Percentiles rank a stretch among this genome's conserved stretches.
These are phyloP conservation scores for Neonectria neomacrospora DNA, from an alignment of 2,329 filamentous ascomycete species.

Conservation along the genomic window DNA sequence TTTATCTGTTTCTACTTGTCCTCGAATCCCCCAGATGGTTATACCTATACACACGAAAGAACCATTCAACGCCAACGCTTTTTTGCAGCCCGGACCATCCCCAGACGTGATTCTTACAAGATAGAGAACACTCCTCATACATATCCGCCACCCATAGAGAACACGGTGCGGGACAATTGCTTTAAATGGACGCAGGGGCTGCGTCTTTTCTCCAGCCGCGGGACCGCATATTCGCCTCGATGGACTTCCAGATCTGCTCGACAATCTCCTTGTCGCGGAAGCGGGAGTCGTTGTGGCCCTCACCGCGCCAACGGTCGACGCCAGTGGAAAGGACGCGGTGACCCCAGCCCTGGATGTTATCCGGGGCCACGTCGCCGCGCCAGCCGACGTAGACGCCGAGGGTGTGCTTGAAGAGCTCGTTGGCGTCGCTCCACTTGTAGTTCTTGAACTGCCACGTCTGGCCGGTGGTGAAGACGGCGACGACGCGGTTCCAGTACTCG, in stretches of 20 bases:
- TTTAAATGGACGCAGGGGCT: conserved; percentile 65
- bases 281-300: conserved; percentile 64
- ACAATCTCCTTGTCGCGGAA: conserved; percentile 95
- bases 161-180: background rate
- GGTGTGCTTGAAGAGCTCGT: conserved; percentile 89
- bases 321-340: conserved; percentile 81
- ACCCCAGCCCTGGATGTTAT: conserved; percentile 85
- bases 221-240: conserved; percentile 87
- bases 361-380: conserved; percentile 83
- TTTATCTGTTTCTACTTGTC: conserved; percentile 22
- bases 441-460: conserved; percentile 99
- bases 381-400: conserved; percentile 91
- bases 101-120: conserved; percentile 31
- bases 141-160: conserved; percentile 15
- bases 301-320: conserved; percentile 83
- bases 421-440: conserved; percentile 93
- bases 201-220: conserved; percentile 85
- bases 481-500: conserved; percentile 95
- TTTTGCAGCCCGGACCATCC: conserved; percentile 32
- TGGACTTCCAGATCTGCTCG: conserved; percentile 88
- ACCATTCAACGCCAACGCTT: conserved; percentile 47
- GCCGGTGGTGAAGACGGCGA: conserved; percentile 96
- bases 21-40: conserved; percentile 19
- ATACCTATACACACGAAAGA: conserved; percentile 35
- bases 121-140: conserved; percentile 22